A percentile compares a stretch with the other conserved stretches of the same genome.
Evolutionary conservation across 2,329 filamentous ascomycete genomes (phyloP).

Genomic region (Exophiala xenobiotica): DNA sequence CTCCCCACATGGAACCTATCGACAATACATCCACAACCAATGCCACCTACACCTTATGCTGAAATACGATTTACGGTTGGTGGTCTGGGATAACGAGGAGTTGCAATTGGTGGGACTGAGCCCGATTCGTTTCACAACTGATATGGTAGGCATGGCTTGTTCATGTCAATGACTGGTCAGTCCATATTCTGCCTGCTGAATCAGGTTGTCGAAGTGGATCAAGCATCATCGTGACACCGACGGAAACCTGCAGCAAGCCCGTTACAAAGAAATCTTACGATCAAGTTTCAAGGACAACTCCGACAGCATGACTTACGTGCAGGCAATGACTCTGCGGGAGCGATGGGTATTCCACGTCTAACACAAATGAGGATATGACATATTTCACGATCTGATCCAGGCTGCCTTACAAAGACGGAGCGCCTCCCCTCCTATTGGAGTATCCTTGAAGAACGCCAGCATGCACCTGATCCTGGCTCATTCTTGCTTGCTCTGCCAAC

Average conservation of each 20-base stretch:
- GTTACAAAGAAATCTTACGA: conserved; percentile 29
- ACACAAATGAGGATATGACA: conserved; percentile 23
- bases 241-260: conserved; percentile 24
- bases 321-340: conserved; percentile 8
- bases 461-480: conserved; percentile 15
- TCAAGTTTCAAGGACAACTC: conserved; percentile 26
- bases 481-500: conserved; percentile 8
- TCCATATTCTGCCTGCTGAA: conserved; percentile 12
- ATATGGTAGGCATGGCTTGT: conserved; percentile 17
- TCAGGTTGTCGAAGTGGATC: conserved; percentile 25
- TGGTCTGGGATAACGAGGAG: conserved; percentile 1
- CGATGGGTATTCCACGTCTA: conserved; percentile 13
- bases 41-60: conserved; percentile 13
- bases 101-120: conserved; percentile 13
- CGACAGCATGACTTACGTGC: conserved; percentile 21
- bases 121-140: conserved; percentile 25
- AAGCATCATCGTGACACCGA: conserved; percentile 24
- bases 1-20: conserved; percentile 28
- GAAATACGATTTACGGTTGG: conserved; percentile 16
- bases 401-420: conserved; percentile 1
- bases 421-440: conserved; percentile 18
- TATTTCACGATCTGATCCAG: conserved; percentile 13
- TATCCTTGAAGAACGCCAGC: conserved; percentile 15
- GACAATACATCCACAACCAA: conserved; percentile 18
- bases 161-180: conserved; percentile 22